These are phyloP conservation scores for Acacia acuminata DNA, from an alignment of 306 rosid species.

Conservation along the genomic window DNA sequence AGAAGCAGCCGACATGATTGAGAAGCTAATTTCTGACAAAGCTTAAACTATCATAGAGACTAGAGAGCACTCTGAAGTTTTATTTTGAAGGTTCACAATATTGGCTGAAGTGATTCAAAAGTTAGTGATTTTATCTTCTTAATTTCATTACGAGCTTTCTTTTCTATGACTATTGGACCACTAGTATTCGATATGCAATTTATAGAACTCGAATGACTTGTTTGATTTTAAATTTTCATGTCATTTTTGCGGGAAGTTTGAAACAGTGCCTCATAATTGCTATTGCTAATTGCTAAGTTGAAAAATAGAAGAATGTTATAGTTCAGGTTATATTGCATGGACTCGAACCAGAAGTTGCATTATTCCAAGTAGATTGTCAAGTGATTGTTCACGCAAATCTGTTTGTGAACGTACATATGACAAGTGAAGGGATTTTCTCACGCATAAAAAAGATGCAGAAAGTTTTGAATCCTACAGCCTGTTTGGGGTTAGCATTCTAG, in stretches of 20 bases:
- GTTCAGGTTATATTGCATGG: background rate
- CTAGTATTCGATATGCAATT: background rate
- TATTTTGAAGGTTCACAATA: constrained; percentile 1
- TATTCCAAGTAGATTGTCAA: background rate
- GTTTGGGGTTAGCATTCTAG: too few species aligned
- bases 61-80: constrained; percentile 10
- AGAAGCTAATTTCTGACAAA: constrained; percentile 46
- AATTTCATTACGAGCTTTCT: constrained; percentile 1
- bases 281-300: background rate
- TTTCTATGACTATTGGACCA: background rate
- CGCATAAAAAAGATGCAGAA: background rate
- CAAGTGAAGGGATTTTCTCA: background rate
- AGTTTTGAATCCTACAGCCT: background rate
- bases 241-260: background rate
- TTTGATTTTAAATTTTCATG: background rate
- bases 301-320: background rate
- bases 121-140: background rate
- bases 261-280: background rate
- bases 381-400: background rate
- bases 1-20: constrained; percentile 85
- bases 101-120: background rate
- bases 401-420: background rate
- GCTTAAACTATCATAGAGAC: constrained; percentile 39
- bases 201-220: constrained; percentile 1
- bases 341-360: background rate